These are phyloP conservation scores for Oropetium thomaeum DNA, from an alignment of 176 grass and related monocot species.

Conservation along the genomic window DNA sequence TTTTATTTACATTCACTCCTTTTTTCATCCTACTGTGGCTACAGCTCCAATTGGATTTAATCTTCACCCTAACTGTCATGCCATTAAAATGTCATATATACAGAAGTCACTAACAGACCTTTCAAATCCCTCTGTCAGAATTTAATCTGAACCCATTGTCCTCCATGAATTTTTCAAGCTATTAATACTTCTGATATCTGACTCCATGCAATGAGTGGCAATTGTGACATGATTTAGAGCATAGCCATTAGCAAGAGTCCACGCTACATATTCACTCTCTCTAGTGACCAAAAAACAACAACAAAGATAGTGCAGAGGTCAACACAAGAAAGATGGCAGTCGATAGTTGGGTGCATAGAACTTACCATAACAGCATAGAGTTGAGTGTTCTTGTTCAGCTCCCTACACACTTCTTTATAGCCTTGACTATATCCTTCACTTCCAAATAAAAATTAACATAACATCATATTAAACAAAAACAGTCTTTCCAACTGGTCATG, in stretches of 20 bases:
- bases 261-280: constrained; percentile 96
- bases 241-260: constrained; percentile 99
- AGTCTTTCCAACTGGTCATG: too few relatives aligned
- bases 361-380: too few relatives aligned
- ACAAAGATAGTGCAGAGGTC: background rate
- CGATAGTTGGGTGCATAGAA: too few relatives aligned
- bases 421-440: too few relatives aligned
- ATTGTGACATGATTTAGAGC: constrained; percentile 91
- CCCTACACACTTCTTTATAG: too few relatives aligned
- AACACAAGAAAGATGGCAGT: constrained; percentile 26
- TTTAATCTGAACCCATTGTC: constrained; percentile 85
- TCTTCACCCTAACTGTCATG: background rate
- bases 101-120: constrained; percentile 44
- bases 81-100: background rate
- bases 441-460: too few relatives aligned
- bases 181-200: constrained; percentile 69
- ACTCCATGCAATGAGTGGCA: constrained; percentile 65
- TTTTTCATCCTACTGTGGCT: background rate
- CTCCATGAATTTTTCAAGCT: constrained; percentile 89
- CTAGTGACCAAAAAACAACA: constrained; percentile 39
- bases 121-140: constrained; percentile 87
- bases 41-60: background rate
- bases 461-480: too few relatives aligned
- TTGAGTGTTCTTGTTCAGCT: too few relatives aligned
- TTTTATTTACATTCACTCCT: background rate